Base-by-base conservation (phyloP, 2,329 filamentous ascomycete species). In the Pseudogymnoascus sp. region DNA sequence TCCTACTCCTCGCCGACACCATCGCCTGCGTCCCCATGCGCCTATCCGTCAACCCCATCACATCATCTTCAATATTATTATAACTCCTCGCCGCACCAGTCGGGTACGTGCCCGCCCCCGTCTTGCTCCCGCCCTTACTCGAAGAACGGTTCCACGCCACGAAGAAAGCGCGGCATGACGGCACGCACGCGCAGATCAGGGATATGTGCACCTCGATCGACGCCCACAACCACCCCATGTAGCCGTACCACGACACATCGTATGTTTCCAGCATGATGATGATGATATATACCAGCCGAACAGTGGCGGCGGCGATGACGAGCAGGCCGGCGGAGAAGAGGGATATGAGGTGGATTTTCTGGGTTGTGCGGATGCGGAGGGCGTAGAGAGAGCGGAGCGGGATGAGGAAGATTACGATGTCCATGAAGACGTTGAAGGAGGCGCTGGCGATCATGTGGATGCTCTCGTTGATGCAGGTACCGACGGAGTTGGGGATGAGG, bases 401-500 rank as follows among this genome's bases (percentile, higher is more conserved):
- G 59, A 60, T 60, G 22, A 60, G 16, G 33, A 60, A 60, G 16
- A 60, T 60, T 10, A 38, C 61, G 6, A 53, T 62, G 12, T 62
- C 28, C 10, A 62, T 14, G 19, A 60, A 1, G 10, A 60, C 4
- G 16, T 60, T 60, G 6, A 60, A 28, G 35, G 24, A 4, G 10
- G 33, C 24, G 31, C 31, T 56, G 46, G n/a, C 8, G n/a, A 60
- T 19, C 59, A 60, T 60, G 6, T 60, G 59, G 12, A 40, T 24
- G 59, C 33, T 24, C 14, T 60, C 59, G 12, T 37, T 19, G 33
- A 60, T 24, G 33, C 59, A 60, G 59, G 33, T 37, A 7, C 59
- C 59, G 33, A 24, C 37, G 11, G 37, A 37, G 16, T 14, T 24
- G 10, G 59, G 31, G 33, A 37, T 28, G 16, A 37, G 37, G 16